Evolutionary conservation across 768 basidiomycete genomes (phyloP).

Genomic region (Leccinellum luteum): DNA sequence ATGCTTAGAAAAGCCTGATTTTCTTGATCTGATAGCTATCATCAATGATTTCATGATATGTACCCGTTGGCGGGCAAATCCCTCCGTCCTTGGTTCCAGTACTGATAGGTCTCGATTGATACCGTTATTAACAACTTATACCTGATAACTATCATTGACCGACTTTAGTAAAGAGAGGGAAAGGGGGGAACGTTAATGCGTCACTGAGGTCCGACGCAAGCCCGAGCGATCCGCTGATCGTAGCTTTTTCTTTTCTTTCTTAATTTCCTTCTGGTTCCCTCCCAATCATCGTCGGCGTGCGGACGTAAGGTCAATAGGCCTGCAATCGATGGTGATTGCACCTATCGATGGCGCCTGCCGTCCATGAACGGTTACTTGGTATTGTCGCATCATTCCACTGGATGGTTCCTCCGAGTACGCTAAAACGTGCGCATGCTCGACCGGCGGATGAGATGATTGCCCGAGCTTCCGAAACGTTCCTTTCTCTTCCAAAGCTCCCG

Average conservation of each 20-base stretch:
- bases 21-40: constrained; percentile 23
- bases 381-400: neutral
- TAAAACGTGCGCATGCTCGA: neutral
- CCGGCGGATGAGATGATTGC: neutral
- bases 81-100: neutral
- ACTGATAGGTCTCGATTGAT: constrained; percentile 6
- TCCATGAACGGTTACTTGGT: constrained; percentile 7
- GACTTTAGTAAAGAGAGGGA: constrained; percentile 6
- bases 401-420: neutral
- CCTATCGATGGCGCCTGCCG: constrained; percentile 18
- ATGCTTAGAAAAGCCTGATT: constrained; percentile 17
- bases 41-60: constrained; percentile 22
- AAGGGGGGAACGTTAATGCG: constrained; percentile 2
- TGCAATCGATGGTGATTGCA: constrained; percentile 17
- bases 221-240: constrained; percentile 17
- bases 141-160: neutral
- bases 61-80: constrained; percentile 17
- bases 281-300: constrained; percentile 16
- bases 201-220: neutral
- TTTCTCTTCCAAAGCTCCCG: neutral
- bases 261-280: neutral
- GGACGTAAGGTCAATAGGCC: constrained; percentile 7
- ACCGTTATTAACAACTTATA: neutral
- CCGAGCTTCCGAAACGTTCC: neutral
- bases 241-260: constrained; percentile 1